Conservation (phyloP, 179 eudicot genomes). For the Sideroxylon spinosum region DNA sequence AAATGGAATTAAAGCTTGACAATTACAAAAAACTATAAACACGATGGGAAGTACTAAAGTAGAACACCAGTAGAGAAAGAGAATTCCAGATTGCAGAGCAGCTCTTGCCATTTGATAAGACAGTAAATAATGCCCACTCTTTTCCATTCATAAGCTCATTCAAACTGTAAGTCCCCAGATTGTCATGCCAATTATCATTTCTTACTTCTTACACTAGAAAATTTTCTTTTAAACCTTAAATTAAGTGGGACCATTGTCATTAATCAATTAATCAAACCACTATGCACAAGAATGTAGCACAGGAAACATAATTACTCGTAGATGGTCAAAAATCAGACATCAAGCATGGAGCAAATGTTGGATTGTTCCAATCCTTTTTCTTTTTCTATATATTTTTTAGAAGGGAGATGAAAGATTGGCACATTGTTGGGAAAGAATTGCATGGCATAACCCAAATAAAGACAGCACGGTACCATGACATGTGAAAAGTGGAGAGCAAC, state of each 20-base stretch:
- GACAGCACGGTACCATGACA: slow-evolving; percentile 56
- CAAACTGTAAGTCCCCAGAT: not conserved
- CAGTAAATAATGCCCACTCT: not conserved
- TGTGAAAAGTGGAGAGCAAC: slow-evolving; percentile 92
- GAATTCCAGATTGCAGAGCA: slow-evolving; percentile 1
- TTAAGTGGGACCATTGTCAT: not conserved
- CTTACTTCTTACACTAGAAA: not conserved
- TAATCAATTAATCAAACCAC: not conserved
- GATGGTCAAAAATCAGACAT: not conserved
- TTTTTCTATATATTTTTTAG: not conserved
- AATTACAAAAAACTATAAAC: not conserved
- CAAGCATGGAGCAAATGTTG: not conserved
- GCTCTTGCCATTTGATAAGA: not conserved
- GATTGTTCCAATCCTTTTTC: slow-evolving; percentile 8
- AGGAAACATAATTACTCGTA: not conserved
- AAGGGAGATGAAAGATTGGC: not conserved
- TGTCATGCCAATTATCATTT: not conserved
- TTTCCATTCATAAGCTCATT: not conserved
- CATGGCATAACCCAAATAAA: slow-evolving; percentile 1
- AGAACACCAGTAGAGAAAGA: not conserved
- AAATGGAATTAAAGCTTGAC: not conserved
- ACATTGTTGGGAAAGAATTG: slow-evolving; percentile 8
- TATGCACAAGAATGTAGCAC: not conserved
- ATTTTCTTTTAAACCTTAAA: not conserved
- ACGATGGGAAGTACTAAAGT: not conserved